Base-by-base conservation (phyloP, 345 rosid species). In the Acer campestre region DNA sequence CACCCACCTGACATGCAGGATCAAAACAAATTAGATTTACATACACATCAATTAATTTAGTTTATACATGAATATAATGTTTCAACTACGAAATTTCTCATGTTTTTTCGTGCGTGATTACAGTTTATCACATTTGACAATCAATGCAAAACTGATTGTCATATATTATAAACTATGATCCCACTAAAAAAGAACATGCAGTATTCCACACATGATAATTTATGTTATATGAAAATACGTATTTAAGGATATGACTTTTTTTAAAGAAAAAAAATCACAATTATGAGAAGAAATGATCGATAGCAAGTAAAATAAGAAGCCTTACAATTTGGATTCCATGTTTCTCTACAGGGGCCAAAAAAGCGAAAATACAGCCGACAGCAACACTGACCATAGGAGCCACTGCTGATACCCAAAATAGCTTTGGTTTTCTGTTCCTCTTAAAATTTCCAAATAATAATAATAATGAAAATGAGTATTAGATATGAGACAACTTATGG, bases 341-440 rank as follows among this genome's bases (percentile, higher is more conserved):
- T 67, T 85, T 86, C 10, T 86, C 81, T 3, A 80, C 93, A 11
- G 85, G 86, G 7, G 84, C 86, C 31, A 93, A 76, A 80, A 82
- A 93, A 31, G 98, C 90, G 67, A 93, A 86, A 38, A 92, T 65
- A 64, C 94, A 89, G 44, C 98, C 97, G 2, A 89, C 77, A 11
- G 90, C 46, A 20, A 95, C 97, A 1, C 88, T 85, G 68, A 84
- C 79, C 94, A 95, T 88, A 48, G 99, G 98, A 80, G 92, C 88
- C 79, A 93, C 84, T 13, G 98, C 97, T 9, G 98, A 89, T 64
- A 90, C 89, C 99, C 97, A 93, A 79, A 95, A 95, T 42, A 93
- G 84, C 78, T 85, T 95, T 64, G 99, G 96, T 0, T 88, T 93
- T 67, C 31, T 90, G 29, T 84, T 79, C 40, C 77, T 90, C 99